Percentiles rank a stretch among this genome's conserved stretches.
Evolutionary conservation across 306 rosid species (phyloP).

Genomic region (Prunus mira): DNA sequence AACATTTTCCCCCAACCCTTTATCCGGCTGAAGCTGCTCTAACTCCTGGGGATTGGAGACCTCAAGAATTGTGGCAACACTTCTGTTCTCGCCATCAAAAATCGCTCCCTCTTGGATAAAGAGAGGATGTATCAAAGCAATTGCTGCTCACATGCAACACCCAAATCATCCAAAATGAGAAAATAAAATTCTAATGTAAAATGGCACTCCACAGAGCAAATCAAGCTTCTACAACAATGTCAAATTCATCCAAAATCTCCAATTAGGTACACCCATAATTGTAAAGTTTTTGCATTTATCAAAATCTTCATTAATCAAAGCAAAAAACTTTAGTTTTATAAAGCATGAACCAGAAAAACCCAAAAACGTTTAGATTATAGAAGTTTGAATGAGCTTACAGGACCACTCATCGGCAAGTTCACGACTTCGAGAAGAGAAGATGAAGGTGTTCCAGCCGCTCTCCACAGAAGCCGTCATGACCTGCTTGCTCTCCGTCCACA

Average conservation of each 20-base stretch:
- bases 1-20: constrained; percentile 51
- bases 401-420: constrained; percentile 78
- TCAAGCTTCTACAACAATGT: not conserved
- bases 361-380: not conserved
- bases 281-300: not conserved
- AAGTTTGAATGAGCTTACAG: constrained; percentile 38
- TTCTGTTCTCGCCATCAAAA: constrained; percentile 45
- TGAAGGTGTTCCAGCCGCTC: constrained; percentile 83
- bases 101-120: constrained; percentile 60
- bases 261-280: not conserved
- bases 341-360: not conserved
- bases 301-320: not conserved
- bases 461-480: constrained; percentile 91
- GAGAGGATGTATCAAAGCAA: constrained; percentile 61
- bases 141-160: constrained; percentile 43
- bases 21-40: constrained; percentile 53
- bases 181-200: constrained; percentile 2
- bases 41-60: constrained; percentile 59
- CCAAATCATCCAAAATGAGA: constrained; percentile 24
- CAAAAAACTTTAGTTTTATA: not conserved
- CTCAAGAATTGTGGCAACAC: constrained; percentile 63
- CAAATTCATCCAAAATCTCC: not conserved
- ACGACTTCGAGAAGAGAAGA: constrained; percentile 46
- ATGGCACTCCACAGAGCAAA: constrained; percentile 1
- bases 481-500: constrained; percentile 65